Conservation (phyloP, 352 stramenopile species). For the Globisporangium polare region DNA sequence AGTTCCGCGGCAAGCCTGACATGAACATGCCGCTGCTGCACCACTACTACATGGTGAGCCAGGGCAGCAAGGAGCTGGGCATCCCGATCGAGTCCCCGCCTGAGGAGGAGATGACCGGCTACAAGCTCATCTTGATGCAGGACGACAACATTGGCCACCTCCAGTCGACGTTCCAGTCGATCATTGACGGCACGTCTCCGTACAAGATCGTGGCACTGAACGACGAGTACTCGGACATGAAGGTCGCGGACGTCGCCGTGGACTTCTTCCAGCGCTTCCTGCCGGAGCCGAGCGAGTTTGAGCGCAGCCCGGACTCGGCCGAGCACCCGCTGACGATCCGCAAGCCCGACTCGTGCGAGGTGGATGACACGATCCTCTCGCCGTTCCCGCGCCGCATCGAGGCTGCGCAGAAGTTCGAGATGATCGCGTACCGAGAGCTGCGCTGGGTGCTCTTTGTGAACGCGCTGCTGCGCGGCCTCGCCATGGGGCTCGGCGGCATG, state of each 20-base stretch:
- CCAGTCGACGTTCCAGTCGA: conserved; percentile 58
- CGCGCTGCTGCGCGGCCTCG: conserved; percentile 69
- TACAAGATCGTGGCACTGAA: conserved; percentile 85
- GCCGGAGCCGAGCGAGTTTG: conserved; percentile 61
- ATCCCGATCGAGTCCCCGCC: conserved; percentile 75
- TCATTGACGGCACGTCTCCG: conserved; percentile 56
- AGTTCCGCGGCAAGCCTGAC: conserved; percentile 80
- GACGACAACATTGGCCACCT: conserved; percentile 78
- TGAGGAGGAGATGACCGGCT: conserved; percentile 71
- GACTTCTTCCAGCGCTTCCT: conserved; percentile 76
- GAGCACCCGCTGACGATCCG: conserved; percentile 49
- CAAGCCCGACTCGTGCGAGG: conserved; percentile 61
- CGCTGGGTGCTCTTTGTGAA: conserved; percentile 82
- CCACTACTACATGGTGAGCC: conserved; percentile 86
- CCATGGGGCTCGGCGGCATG: conserved; percentile 69
- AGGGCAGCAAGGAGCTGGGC: conserved; percentile 72
- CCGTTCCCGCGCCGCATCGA: conserved; percentile 62
- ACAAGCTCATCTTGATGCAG: conserved; percentile 84
- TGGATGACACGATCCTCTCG: conserved; percentile 67
- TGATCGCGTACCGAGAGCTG: conserved; percentile 75
- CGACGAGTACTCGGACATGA: conserved; percentile 85
- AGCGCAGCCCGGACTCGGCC: conserved; percentile 45
- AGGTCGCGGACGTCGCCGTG: conserved; percentile 57
- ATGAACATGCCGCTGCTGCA: conserved; percentile 89
- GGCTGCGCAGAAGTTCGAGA: conserved; percentile 67